phyloP scores from a whole-genome alignment of 2,329 filamentous ascomycete species.

The Raffaelea ambrosiae region DNA sequence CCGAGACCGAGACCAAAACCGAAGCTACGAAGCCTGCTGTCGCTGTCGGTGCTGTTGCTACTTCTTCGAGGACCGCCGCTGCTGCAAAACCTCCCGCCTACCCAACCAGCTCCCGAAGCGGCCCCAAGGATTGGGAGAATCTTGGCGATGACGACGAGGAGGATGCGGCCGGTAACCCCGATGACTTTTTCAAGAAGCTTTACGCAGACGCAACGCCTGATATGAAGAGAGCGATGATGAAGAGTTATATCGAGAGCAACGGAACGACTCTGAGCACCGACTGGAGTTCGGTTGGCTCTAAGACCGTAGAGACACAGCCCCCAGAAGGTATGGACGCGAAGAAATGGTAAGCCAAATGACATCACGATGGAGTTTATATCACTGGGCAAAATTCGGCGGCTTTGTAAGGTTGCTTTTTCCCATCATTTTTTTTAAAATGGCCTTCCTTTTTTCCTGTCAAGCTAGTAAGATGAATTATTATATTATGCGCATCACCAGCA shows the following conservation, averaged over 20 bases:
- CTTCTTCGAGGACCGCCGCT: neutral
- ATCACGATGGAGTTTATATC: too few species aligned
- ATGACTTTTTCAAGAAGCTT: slow-evolving; percentile 83
- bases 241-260: slow-evolving; percentile 90
- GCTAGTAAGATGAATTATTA: neutral
- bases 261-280: slow-evolving; percentile 88
- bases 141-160: slow-evolving; percentile 47
- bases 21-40: neutral
- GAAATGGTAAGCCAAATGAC: slow-evolving; percentile 61
- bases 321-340: slow-evolving; percentile 72
- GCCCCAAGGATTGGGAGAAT: slow-evolving; percentile 89
- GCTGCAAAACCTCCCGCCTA: slow-evolving; percentile 46
- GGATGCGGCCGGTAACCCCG: slow-evolving; percentile 56
- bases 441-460: neutral
- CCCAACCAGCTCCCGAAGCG: slow-evolving; percentile 75
- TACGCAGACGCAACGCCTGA: slow-evolving; percentile 72
- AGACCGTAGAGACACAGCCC: slow-evolving; percentile 62
- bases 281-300: slow-evolving; percentile 72
- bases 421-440: neutral
- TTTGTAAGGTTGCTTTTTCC: too few species aligned
- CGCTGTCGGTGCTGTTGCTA: too few species aligned
- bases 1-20: slow-evolving; percentile 6
- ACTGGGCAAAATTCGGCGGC: too few species aligned
- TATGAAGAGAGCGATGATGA: slow-evolving; percentile 90
- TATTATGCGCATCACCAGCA: too few species aligned